phyloP scores from a whole-genome alignment of 2,329 filamentous ascomycete species.

The Sporothrix luriei region DNA sequence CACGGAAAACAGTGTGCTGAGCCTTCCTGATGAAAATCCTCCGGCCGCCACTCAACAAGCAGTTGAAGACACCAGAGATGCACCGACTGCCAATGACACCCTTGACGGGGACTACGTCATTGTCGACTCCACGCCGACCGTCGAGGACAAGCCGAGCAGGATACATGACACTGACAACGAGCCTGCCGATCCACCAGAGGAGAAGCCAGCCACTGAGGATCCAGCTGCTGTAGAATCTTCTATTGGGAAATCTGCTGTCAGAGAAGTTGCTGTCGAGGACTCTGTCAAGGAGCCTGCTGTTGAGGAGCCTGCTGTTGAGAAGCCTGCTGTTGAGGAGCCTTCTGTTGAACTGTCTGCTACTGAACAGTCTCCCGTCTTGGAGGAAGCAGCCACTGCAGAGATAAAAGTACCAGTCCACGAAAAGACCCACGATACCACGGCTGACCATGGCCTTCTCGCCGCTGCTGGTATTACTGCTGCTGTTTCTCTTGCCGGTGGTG shows the following conservation, averaged over 20 bases:
- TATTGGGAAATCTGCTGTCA: too few relatives aligned
- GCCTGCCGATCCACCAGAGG: neutral
- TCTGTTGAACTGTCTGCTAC: neutral
- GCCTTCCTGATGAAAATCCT: constrained; percentile 7
- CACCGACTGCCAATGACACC: neutral
- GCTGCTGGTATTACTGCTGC: neutral
- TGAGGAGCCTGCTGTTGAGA: neutral
- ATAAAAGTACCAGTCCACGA: neutral
- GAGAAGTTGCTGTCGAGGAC: too few relatives aligned
- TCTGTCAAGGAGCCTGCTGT: too few relatives aligned
- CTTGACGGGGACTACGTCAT: neutral
- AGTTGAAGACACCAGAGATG: neutral
- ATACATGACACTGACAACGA: neutral
- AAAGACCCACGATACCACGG: neutral
- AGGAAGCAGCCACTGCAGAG: neutral
- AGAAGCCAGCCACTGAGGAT: neutral
- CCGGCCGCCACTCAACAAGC: neutral
- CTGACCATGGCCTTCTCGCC: neutral
- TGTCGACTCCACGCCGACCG: neutral
- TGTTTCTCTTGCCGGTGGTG: neutral
- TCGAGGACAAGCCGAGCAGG: neutral
- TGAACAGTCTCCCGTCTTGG: neutral
- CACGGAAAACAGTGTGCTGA: neutral
- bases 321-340: neutral
- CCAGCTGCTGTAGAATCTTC: too few relatives aligned